Percentiles rank a stretch among this genome's conserved stretches.
Conservation (phyloP, 2,329 filamentous ascomycete species). For the Raffaelea arxii region DNA sequence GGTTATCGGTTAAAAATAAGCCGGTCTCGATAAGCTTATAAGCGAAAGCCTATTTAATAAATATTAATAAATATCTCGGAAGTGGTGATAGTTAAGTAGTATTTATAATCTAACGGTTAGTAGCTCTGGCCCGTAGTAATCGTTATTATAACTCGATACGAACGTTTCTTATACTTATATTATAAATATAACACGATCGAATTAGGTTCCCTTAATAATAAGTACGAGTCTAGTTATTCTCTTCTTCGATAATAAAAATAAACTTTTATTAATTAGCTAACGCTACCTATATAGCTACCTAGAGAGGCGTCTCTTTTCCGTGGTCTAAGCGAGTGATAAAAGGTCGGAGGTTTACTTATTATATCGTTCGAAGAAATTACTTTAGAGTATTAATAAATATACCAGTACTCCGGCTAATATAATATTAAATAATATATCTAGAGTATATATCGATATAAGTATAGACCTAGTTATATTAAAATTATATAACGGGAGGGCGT, state of each 20-base stretch:
- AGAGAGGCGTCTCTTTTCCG: background rate
- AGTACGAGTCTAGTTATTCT: too few species aligned
- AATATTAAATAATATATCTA: background rate
- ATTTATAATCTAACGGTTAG: background rate
- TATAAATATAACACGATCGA: background rate
- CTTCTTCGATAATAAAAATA: background rate
- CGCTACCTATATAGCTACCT: background rate
- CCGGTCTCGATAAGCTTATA: background rate
- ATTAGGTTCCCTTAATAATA: background rate
- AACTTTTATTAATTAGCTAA: background rate
- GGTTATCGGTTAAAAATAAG: background rate
- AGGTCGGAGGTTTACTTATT: background rate
- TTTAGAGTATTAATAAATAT: background rate
- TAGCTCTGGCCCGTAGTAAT: background rate
- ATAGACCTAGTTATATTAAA: background rate
- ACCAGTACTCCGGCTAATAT: background rate
- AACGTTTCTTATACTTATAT: background rate
- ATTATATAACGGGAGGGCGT: background rate
- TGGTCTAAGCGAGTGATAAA: too few species aligned
- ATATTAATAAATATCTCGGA: background rate
- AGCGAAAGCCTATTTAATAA: background rate
- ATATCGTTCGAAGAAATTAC: background rate
- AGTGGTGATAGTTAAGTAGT: background rate
- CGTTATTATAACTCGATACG: background rate
- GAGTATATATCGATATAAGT: background rate